A percentile compares a stretch with the other conserved stretches of the same genome.
These are phyloP conservation scores for Agrostemma githago DNA, from an alignment of 148 eudicot species.

Conservation along the genomic window DNA sequence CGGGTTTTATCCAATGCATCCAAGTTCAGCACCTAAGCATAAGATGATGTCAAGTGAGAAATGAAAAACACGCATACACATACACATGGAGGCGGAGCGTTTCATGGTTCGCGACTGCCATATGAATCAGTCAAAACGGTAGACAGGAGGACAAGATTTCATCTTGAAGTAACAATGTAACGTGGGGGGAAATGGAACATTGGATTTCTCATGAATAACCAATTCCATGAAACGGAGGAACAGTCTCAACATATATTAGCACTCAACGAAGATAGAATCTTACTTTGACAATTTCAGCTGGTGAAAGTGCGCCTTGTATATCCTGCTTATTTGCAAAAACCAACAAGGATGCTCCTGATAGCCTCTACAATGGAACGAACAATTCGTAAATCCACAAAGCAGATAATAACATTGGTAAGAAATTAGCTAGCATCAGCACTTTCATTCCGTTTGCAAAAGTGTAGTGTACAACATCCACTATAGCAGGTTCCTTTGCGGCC, in stretches of 20 bases:
- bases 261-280: slow-evolving; percentile 17
- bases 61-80: neutral
- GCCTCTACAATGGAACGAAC: slow-evolving; percentile 46
- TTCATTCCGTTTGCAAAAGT: neutral
- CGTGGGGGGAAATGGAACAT: too few relatives aligned
- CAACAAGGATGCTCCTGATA: slow-evolving; percentile 83
- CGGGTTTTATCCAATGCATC: slow-evolving; percentile 86
- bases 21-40: slow-evolving; percentile 71
- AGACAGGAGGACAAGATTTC: neutral
- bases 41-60: neutral
- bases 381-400: neutral
- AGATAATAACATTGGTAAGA: neutral
- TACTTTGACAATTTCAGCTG: slow-evolving; percentile 81
- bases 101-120: neutral
- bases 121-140: neutral
- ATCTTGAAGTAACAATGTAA: neutral
- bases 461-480: too few relatives aligned
- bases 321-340: slow-evolving; percentile 96
- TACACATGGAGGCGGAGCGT: too few relatives aligned
- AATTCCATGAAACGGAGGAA: neutral
- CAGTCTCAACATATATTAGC: neutral
- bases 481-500: too few relatives aligned
- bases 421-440: neutral
- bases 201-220: neutral
- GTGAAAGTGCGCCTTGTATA: slow-evolving; percentile 87